Evolutionary conservation across 75 land plant species (phyloP).

Genomic region (Selaginella moellendorffii): DNA sequence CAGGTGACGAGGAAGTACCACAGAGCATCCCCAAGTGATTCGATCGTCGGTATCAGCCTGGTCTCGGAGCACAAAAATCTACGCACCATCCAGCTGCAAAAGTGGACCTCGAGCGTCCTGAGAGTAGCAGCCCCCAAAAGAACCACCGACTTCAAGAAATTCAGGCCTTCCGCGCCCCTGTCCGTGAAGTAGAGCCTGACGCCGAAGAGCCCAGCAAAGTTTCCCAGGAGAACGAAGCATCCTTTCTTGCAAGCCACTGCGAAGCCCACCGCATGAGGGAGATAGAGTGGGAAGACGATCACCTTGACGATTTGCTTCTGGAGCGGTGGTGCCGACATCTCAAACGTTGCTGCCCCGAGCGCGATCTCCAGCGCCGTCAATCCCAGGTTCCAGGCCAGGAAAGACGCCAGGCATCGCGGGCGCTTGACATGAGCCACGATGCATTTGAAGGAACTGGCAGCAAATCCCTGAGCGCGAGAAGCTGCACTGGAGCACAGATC

Average conservation of each 20-base stretch:
- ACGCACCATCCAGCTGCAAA: neutral
- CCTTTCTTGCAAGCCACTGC: constrained; percentile 7
- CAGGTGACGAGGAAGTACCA: constrained; percentile 1
- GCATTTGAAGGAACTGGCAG: neutral
- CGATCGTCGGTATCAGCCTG: neutral
- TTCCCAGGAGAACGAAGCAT: neutral
- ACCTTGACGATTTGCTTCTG: neutral
- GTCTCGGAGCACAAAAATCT: neutral
- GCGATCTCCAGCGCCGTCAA: neutral
- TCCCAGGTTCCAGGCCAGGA: neutral
- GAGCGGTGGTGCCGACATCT: neutral
- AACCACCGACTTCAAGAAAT: neutral
- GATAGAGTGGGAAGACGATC: constrained; percentile 15
- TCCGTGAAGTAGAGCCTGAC: constrained; percentile 6
- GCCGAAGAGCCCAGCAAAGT: constrained; percentile 3
- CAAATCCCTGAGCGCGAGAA: too few species aligned
- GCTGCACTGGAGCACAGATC: too few species aligned
- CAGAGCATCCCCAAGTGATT: constrained; percentile 4
- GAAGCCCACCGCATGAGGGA: constrained; percentile 12
- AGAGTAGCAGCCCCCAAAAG: neutral
- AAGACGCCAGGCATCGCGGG: neutral
- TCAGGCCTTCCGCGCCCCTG: neutral
- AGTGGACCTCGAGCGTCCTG: neutral
- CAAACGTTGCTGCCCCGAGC: neutral
- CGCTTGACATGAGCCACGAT: neutral